Evolutionary conservation across 202 grass and related monocot species (phyloP), one percentile per base, ranked within the genome.

Genomic region (Carex sylvatica): DNA sequence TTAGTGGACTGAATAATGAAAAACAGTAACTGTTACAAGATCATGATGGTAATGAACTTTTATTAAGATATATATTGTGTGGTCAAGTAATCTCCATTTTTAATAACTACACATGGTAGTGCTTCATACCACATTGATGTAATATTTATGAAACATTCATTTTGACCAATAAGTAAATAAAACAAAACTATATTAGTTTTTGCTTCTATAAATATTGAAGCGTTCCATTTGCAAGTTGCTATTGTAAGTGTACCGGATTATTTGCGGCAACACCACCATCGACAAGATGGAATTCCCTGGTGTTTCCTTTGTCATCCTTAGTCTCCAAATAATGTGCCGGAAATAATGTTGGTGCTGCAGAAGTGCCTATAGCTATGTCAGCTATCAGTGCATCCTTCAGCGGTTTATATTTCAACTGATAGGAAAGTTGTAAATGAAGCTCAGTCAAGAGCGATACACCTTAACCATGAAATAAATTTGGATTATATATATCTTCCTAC

Each of bases 341-440:
- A 83, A 96, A 86, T 71, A 87, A 91, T 28, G 90, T 96, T 1
- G 93, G 93, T 1, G 93, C 90, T 2, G 93, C 93, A 2, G 93
- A 87, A 49, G 93, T 93, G 83, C 75, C 9, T 52, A 92, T 92
- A 2, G 80, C 9, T 59, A 95, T 95, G 84, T 90, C 93, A 0
- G 92, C 73, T 53, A 92, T 80, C 15, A 88, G 80, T 0, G 90
- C 90, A 68, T 96, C 88, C 19, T 85, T 83, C 22, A 23, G 16
- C 1, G 81, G 89, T 59, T 78, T 69, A 73, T 67, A 70, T 65
- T 95, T 92, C 82, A 92, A 59, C 90, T 95, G 67, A 61, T 55
- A 58, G 16, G 15, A 4, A 19, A 64, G 22, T 9, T 42, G 4
- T 30, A 61, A 70, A 33, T 14, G 38, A 56, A 61, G 26, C 16